phyloP scores from a whole-genome alignment of 2,329 filamentous ascomycete species.

The Cercospora sojina region DNA sequence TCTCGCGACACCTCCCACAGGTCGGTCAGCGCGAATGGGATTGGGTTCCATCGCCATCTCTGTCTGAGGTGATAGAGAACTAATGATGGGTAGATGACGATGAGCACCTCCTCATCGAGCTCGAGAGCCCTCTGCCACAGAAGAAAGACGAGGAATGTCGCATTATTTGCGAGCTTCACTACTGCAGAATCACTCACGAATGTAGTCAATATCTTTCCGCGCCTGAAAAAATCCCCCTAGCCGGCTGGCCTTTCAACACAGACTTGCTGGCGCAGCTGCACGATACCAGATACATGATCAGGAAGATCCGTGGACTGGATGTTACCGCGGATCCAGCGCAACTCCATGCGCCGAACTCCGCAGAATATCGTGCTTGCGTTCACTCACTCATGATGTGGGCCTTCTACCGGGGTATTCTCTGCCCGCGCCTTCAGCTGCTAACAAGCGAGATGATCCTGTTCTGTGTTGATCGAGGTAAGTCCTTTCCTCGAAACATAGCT shows the following conservation, averaged over 20 bases:
- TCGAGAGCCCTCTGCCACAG: not conserved
- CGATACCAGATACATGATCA: slow-evolving; percentile 5
- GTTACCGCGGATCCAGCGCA: not conserved
- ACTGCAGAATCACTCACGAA: slow-evolving; percentile 10
- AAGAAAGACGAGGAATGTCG: not conserved
- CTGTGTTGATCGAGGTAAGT: slow-evolving; percentile 2
- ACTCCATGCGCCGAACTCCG: slow-evolving; percentile 2
- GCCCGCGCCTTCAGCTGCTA: not conserved
- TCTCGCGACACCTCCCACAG: not conserved
- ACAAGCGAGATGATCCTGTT: slow-evolving; percentile 6
- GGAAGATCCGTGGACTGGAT: slow-evolving; percentile 1
- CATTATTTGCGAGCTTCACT: not conserved
- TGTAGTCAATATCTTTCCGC: slow-evolving; percentile 6
- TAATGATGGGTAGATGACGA: not conserved
- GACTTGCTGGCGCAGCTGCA: slow-evolving; percentile 9
- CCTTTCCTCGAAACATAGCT: not conserved
- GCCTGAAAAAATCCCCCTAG: not conserved
- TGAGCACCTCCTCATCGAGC: not conserved
- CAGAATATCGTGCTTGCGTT: slow-evolving; percentile 4
- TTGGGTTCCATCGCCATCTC: not conserved
- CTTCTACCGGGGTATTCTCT: slow-evolving; percentile 6
- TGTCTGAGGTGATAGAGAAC: not conserved
- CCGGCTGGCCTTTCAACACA: not conserved
- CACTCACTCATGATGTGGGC: slow-evolving; percentile 6
- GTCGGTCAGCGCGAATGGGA: not conserved